Conservation (phyloP, 768 basidiomycete genomes). For the Russula emetica region DNA sequence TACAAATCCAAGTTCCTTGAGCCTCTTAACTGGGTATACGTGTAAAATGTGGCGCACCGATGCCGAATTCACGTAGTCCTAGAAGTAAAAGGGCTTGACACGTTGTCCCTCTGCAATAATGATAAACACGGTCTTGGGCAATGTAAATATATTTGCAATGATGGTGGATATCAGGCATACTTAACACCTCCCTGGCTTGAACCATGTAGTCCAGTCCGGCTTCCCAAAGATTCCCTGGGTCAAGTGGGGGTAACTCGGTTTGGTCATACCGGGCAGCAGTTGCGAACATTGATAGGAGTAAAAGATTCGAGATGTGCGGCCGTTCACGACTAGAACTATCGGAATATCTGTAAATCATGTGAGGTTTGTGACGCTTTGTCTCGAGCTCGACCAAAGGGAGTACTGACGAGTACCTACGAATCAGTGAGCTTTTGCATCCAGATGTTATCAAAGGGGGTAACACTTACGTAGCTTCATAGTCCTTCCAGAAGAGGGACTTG, state of each 20-base stretch:
- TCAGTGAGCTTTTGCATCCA: background rate
- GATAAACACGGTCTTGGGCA: slow-evolving; percentile 53
- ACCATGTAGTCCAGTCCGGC: slow-evolving; percentile 62
- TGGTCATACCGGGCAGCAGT: slow-evolving; percentile 70
- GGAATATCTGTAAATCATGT: slow-evolving; percentile 32
- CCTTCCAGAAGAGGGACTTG: slow-evolving; percentile 61
- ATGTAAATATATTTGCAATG: background rate
- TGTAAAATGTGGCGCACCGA: slow-evolving; percentile 44
- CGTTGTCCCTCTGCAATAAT: slow-evolving; percentile 65
- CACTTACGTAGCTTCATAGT: slow-evolving; percentile 41
- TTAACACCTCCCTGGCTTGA: slow-evolving; percentile 58
- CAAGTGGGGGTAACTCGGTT: slow-evolving; percentile 41
- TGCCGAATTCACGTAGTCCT: slow-evolving; percentile 81
- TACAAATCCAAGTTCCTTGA: slow-evolving; percentile 22
- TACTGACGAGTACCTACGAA: slow-evolving; percentile 23
- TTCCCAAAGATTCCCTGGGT: slow-evolving; percentile 61
- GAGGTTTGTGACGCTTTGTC: background rate
- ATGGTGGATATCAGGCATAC: slow-evolving; percentile 35
- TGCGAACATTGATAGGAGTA: slow-evolving; percentile 78
- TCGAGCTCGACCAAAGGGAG: background rate
- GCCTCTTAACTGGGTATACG: background rate
- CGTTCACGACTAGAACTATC: slow-evolving; percentile 50
- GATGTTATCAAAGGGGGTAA: background rate
- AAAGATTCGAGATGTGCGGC: slow-evolving; percentile 50
- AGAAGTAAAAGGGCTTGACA: slow-evolving; percentile 78